phyloP scores from a whole-genome alignment of 805 yeast genomes.

The Barnettozyma californica region DNA sequence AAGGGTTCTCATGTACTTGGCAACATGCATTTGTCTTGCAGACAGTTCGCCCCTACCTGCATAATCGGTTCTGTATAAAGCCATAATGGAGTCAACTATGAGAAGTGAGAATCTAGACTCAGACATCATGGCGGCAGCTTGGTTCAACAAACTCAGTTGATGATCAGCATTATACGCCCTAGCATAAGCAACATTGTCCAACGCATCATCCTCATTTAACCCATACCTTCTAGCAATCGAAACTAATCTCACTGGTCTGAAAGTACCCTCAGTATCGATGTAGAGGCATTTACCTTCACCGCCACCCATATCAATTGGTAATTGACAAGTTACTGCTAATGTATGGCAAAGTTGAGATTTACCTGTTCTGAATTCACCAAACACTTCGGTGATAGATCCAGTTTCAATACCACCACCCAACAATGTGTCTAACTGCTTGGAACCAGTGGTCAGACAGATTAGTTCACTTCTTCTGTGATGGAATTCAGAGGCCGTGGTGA shows the following conservation, averaged over 20 bases:
- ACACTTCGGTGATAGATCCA: conserved; percentile 92
- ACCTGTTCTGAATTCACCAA: conserved; percentile 97
- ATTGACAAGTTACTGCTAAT: conserved; percentile 91
- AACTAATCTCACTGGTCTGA: conserved; percentile 84
- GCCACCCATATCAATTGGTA: conserved; percentile 96
- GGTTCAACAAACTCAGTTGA: conserved; percentile 77
- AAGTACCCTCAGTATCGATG: conserved; percentile 96
- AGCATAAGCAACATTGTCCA: conserved; percentile 96
- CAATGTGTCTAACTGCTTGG: conserved; percentile 86
- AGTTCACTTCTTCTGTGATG: conserved; percentile 85
- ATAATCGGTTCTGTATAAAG: conserved; percentile 89
- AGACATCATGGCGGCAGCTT: conserved; percentile 95
- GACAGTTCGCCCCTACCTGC: conserved; percentile 94
- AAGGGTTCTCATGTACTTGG: conserved; percentile 83
- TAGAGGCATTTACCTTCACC: conserved; percentile 97
- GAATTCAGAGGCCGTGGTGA: conserved; percentile 94
- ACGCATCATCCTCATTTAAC: conserved; percentile 85
- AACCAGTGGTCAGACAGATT: conserved; percentile 92
- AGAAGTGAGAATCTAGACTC: conserved; percentile 85
- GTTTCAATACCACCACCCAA: conserved; percentile 97
- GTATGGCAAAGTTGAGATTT: conserved; percentile 97
- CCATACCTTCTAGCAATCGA: conserved; percentile 91
- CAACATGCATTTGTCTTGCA: conserved; percentile 92
- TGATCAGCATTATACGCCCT: conserved; percentile 97
- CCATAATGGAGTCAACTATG: conserved; percentile 97